A percentile compares a stretch with the other conserved stretches of the same genome.
phyloP scores from a whole-genome alignment of 2,329 filamentous ascomycete genomes.

The Alternaria dauci region DNA sequence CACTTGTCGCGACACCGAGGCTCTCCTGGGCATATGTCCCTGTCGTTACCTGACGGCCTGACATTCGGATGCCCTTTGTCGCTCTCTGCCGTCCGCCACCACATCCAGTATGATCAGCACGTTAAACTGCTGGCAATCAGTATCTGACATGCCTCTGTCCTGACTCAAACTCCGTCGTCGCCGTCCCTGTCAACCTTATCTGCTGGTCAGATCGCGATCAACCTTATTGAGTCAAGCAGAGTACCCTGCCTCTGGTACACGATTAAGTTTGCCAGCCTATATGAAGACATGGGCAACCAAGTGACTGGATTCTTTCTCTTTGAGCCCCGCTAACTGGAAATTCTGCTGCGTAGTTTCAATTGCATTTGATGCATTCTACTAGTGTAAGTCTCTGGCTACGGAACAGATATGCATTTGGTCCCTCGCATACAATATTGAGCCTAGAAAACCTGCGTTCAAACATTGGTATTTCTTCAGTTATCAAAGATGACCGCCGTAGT shows the following conservation, averaged over 20 bases:
- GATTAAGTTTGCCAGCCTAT: background rate
- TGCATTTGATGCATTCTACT: background rate
- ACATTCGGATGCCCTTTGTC: background rate
- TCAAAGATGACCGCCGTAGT: background rate
- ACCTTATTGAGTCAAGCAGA: conserved; percentile 3
- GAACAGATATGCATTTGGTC: background rate
- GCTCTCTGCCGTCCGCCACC: background rate
- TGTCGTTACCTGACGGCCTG: conserved; percentile 2
- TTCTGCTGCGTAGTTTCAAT: background rate
- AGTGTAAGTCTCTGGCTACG: background rate
- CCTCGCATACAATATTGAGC: background rate
- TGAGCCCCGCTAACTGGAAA: background rate
- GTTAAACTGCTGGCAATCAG: background rate
- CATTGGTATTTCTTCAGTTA: background rate
- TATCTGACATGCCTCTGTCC: background rate
- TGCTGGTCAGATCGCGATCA: conserved; percentile 1
- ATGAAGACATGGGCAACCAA: background rate
- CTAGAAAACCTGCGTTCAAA: background rate
- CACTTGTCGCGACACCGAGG: background rate
- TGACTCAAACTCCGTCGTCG: background rate
- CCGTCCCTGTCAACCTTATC: background rate
- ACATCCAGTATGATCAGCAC: conserved; percentile 11
- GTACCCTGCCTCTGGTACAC: background rate
- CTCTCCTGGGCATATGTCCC: conserved; percentile 3
- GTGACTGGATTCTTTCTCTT: background rate